Evolutionary conservation across 2,329 filamentous ascomycete species (phyloP), one percentile per base, ranked within the genome.

Genomic region (Calonectria leucothoes): DNA sequence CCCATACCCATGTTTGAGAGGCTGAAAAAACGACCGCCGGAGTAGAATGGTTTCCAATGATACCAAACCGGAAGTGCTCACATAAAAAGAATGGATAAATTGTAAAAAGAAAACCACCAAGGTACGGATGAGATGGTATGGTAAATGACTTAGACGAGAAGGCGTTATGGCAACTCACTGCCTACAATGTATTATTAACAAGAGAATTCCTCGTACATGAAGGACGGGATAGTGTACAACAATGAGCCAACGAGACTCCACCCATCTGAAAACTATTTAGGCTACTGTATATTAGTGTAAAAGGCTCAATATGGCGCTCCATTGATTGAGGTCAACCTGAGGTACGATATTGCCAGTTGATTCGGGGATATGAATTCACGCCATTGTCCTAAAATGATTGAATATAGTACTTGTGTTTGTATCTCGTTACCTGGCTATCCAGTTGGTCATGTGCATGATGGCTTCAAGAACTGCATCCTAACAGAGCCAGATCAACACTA

Each of bases 1-100:
- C 83, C 82, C 35, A 78, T 84, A 76, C 84, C 84, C 25, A 82
- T 82, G 81, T 86, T 84, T 78, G 81, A 83, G 69, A 78, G 79
- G 27, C 59, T 83, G 29, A 77, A 74, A 69, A 80, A 77, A 72
- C 77, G 77, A 66, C 69, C 73, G 3, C 71, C 73, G 27, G 74
- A 74, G 55, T 82, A 76, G 51, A 66, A 25, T 12, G 25, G 17
- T 27, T 35, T 25, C 6, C 33, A 17, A 59, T 14, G n/a, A 6
- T 2, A 11, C 35, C 3, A 17, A 49, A 11, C 23, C 6, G 66
- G 27, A 31, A 20, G 27, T 20, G 31, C 12, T 25, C 10, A 39
- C 15, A 6, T 3, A 35, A 20, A 27, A 33, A 69, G 17, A 59
- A 69, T 55, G 31, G n/a, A 29, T 37, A n/a, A 39, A 42, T n/a